Conservation (phyloP, 163 green algal species). For the Trebouxia gelatinosa region DNA sequence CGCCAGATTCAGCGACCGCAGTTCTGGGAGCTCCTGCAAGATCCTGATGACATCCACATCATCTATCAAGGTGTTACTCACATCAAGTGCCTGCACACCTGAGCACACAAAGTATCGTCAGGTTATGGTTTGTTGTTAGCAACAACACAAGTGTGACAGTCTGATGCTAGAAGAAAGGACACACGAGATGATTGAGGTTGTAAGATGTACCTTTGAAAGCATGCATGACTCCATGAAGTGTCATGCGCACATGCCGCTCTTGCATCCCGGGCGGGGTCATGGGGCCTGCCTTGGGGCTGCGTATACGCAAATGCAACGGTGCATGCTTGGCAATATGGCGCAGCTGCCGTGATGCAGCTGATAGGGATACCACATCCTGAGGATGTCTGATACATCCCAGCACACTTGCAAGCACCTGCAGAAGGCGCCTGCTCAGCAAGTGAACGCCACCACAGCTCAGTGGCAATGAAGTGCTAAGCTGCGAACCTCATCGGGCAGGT, state of each 20-base stretch:
- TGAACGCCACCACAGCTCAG: too few relatives aligned
- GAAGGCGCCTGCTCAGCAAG: too few relatives aligned
- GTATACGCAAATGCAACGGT: neutral
- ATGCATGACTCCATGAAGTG: neutral
- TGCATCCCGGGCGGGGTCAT: neutral
- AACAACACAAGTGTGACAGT: neutral
- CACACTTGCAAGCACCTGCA: conserved; percentile 5
- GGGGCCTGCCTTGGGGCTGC: neutral
- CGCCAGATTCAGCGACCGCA: conserved; percentile 1
- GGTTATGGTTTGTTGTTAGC: neutral
- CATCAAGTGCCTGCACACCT: conserved; percentile 12
- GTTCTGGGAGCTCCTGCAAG: neutral
- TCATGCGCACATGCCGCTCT: neutral
- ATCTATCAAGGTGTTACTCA: conserved; percentile 5
- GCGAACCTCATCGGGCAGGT: conserved; percentile 15
- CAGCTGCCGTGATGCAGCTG: neutral
- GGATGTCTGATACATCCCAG: neutral
- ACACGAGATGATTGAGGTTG: neutral
- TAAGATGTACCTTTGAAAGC: neutral
- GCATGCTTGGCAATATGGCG: neutral
- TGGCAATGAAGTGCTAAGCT: neutral
- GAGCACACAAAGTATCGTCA: too few relatives aligned
- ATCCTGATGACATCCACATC: neutral
- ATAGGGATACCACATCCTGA: neutral
- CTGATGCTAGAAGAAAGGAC: neutral